Evolutionary conservation across 148 eudicot species (phyloP), one percentile per base, ranked within the genome.

Genomic region (Camellia granthamiana): DNA sequence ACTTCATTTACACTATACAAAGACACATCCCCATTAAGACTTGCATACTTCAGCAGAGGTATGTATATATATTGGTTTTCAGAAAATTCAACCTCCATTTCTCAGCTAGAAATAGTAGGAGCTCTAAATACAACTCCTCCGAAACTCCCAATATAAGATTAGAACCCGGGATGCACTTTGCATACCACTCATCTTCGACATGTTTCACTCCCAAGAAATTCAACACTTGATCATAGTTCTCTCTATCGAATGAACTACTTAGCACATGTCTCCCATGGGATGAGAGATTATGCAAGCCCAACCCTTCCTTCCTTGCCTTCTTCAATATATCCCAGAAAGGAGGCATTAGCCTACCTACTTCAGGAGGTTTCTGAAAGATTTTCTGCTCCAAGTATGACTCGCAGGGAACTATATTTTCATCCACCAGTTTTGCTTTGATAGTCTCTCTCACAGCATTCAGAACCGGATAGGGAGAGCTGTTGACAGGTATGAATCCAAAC

Each of bases 251-350:
- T n/a, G 90, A 85, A 79, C 85, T 86, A 77, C 83, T 79, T 55
- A 93, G 69, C 42, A 90, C 82, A 69, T 81, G 86, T 76, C 77
- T 86, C 64, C 97, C 97, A n/a, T 90, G 90, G 61, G 92, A 88
- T 19, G 90, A 88, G 72, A 92, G 89, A 78, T 78, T 87, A 76
- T 85, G 70, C 78, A 93, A 79, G 46, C 74, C 79, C 47, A 84
- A 83, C 7, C 91, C 88, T 77, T 83, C 72, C 2, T 7, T 19
- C 81, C 85, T 90, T 19, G 88, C 90, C 77, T 81, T 78, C 0
- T 30, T 71, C 86, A 91, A 66, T 69, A 91, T 85, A 69, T 82
- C 82, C 92, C 93, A 86, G 64, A 92, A 92, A 23, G 79, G 62
- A 54, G 88, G 86, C 81, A 46, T 59, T 42, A 91, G 78, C 85